Percentiles rank a stretch among this genome's conserved stretches.
phyloP scores from a whole-genome alignment of 192 early-diverging fungal genomes.

The Thoreauomyces humboldtii region DNA sequence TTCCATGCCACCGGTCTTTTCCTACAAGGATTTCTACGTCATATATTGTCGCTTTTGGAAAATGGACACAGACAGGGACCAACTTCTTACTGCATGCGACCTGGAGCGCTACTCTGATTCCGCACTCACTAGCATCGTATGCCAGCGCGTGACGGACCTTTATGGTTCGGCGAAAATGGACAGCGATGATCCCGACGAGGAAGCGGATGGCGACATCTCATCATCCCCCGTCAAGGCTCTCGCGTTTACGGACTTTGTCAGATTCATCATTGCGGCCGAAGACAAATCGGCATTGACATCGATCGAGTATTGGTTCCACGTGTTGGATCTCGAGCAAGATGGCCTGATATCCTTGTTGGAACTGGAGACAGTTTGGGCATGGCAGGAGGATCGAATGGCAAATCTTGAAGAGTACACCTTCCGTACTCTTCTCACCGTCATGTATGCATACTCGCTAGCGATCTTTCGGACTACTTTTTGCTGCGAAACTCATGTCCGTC shows the following conservation, averaged over 20 bases:
- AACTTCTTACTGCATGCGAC: constrained; percentile 59
- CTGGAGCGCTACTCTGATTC: constrained; percentile 72
- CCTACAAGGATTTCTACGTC: constrained; percentile 97
- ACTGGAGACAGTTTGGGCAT: constrained; percentile 79
- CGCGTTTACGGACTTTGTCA: constrained; percentile 10
- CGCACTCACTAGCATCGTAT: constrained; percentile 65
- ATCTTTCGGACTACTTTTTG: background rate
- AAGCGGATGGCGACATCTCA: background rate
- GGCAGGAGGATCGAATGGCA: constrained; percentile 70
- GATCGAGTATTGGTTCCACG: constrained; percentile 88
- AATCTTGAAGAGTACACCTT: constrained; percentile 19
- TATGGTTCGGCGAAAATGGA: constrained; percentile 52
- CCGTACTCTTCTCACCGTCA: constrained; percentile 4
- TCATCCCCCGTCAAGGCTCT: constrained; percentile 35
- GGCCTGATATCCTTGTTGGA: constrained; percentile 83
- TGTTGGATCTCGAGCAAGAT: constrained; percentile 86
- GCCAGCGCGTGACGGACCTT: constrained; percentile 70
- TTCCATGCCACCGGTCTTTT: constrained; percentile 77
- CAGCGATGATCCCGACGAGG: background rate
- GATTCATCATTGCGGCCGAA: constrained; percentile 51
- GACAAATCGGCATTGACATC: constrained; percentile 67
- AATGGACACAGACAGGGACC: constrained; percentile 84
- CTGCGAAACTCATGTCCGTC: background rate
- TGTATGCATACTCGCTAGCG: background rate
- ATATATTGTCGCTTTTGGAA: constrained; percentile 96